Evolutionary conservation across 805 yeast species (phyloP).

Genomic region (Candida ponderosae): DNA sequence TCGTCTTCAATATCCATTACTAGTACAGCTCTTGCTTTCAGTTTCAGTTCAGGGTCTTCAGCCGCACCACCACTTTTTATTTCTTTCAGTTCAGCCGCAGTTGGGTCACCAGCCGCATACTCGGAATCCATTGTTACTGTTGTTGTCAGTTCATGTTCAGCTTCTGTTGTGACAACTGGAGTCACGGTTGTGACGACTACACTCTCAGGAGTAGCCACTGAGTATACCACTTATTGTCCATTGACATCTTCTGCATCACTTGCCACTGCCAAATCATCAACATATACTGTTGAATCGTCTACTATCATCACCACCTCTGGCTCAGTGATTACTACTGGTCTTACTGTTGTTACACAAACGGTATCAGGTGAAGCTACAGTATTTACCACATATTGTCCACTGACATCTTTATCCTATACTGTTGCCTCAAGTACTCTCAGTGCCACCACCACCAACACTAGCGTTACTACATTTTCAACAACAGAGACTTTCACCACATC

Average conservation of each 20-base stretch:
- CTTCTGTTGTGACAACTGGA: slow-evolving; percentile 23
- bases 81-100: not conserved
- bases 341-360: slow-evolving; percentile 17
- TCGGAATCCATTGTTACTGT: slow-evolving; percentile 26
- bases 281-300: too few relatives aligned
- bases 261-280: too few relatives aligned
- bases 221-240: not conserved
- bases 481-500: too few relatives aligned
- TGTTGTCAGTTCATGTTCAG: slow-evolving; percentile 27
- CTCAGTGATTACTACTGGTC: slow-evolving; percentile 19
- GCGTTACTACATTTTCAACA: too few relatives aligned
- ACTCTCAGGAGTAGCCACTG: slow-evolving; percentile 2
- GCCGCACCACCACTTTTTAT: not conserved
- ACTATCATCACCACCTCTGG: too few relatives aligned
- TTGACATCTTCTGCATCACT: too few relatives aligned
- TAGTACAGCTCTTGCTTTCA: too few relatives aligned
- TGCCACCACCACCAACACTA: too few relatives aligned
- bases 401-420: too few relatives aligned
- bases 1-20: not conserved
- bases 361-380: slow-evolving; percentile 2
- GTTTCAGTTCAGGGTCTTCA: not conserved
- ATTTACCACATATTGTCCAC: slow-evolving; percentile 4
- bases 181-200: slow-evolving; percentile 20
- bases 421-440: too few relatives aligned
- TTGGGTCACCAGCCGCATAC: slow-evolving; percentile 18